These are phyloP conservation scores for Venturia aucupariae DNA, from an alignment of 2,329 filamentous ascomycete genomes.

Conservation along the genomic window DNA sequence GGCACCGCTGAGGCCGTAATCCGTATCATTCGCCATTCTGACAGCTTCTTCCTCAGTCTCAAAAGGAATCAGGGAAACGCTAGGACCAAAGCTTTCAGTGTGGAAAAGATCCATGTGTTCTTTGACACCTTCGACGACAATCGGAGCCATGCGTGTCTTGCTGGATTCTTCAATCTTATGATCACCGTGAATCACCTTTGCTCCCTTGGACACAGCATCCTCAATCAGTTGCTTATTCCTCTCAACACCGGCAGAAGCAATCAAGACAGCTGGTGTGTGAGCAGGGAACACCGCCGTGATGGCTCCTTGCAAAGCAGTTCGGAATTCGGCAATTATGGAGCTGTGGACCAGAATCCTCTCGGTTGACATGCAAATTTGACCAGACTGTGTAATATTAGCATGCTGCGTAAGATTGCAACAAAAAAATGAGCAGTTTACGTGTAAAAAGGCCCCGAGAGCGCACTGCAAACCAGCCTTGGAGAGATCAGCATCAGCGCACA, in stretches of 20 bases:
- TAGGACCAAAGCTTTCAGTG: conserved; percentile 32
- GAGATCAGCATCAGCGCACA: conserved; percentile 36
- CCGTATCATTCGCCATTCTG: conserved; percentile 29
- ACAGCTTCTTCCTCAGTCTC: conserved; percentile 32
- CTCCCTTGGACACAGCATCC: conserved; percentile 13
- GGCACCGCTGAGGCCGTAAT: conserved; percentile 30
- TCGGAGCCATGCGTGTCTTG: conserved; percentile 18
- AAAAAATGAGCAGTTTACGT: background rate
- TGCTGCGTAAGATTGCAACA: conserved; percentile 22
- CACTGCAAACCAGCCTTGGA: conserved; percentile 31
- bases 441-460: conserved; percentile 25
- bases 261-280: conserved; percentile 7
- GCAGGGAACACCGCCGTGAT: conserved; percentile 18
- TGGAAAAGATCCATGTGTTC: conserved; percentile 26
- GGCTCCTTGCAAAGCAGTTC: conserved; percentile 23
- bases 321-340: conserved; percentile 28
- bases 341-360: conserved; percentile 31
- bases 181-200: conserved; percentile 15
- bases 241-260: conserved; percentile 16
- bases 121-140: conserved; percentile 27
- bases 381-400: conserved; percentile 19
- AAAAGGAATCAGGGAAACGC: conserved; percentile 26
- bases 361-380: conserved; percentile 31
- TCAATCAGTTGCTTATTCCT: conserved; percentile 19
- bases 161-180: background rate